phyloP scores from a whole-genome alignment of 2,329 filamentous ascomycete species.

The Paramyrothecium sp. region DNA sequence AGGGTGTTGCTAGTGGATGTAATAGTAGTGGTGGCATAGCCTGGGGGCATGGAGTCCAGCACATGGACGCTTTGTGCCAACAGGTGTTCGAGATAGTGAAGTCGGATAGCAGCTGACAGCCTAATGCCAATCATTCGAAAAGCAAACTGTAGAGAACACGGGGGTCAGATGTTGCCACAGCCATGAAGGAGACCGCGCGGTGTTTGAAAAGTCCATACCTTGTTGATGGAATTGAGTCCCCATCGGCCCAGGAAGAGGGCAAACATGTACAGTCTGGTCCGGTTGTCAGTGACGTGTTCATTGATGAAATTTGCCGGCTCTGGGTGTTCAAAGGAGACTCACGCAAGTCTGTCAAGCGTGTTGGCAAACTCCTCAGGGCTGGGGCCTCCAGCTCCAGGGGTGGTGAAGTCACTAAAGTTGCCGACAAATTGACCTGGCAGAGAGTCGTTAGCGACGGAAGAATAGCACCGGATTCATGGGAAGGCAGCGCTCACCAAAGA shows the following conservation, averaged over 20 bases:
- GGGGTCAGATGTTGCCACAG: not conserved
- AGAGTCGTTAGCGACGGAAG: not conserved
- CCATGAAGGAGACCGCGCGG: not conserved
- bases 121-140: constrained; percentile 63
- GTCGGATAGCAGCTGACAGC: constrained; percentile 59
- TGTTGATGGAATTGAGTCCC: constrained; percentile 59
- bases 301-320: constrained; percentile 10
- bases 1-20: constrained; percentile 62
- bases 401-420: constrained; percentile 45
- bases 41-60: constrained; percentile 63
- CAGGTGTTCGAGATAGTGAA: constrained; percentile 62
- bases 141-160: constrained; percentile 39
- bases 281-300: not conserved
- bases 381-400: constrained; percentile 25
- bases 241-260: constrained; percentile 69
- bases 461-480: not conserved
- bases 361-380: constrained; percentile 34
- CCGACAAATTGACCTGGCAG: constrained; percentile 40
- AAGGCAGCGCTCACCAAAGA: constrained; percentile 45
- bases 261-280: constrained; percentile 61
- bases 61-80: constrained; percentile 66
- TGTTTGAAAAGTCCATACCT: constrained; percentile 29
- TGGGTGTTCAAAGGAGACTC: constrained; percentile 13
- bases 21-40: constrained; percentile 61
- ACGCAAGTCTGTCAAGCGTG: constrained; percentile 44